A percentile compares a stretch with the other conserved stretches of the same genome.
Evolutionary conservation across 1,284 basidiomycete species (phyloP).

Genomic region (Coniferiporia sulphurascens): DNA sequence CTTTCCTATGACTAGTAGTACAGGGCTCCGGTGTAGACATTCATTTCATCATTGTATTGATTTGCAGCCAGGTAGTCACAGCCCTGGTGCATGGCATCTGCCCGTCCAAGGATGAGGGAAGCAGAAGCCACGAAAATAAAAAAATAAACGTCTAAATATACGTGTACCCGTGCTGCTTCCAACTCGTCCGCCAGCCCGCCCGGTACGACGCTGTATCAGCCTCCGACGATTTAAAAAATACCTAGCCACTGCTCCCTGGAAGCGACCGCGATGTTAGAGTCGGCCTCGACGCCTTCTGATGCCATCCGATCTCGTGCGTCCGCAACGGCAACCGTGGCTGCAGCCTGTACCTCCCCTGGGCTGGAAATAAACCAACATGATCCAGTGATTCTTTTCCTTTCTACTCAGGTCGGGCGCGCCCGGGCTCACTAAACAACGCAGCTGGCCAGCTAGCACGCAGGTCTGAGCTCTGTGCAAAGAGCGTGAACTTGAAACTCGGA

Average conservation of each 20-base stretch:
- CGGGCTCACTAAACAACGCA: no score
- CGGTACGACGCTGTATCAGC: not conserved
- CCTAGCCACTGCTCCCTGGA: constrained; percentile 8
- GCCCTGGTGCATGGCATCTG: no score
- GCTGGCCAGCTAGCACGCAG: no score
- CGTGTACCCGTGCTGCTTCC: no score
- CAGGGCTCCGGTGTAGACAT: no score
- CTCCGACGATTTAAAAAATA: not conserved
- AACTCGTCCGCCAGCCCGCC: no score
- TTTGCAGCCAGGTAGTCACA: no score
- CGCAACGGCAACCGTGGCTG: not conserved
- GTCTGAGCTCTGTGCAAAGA: not conserved
- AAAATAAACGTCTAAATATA: no score
- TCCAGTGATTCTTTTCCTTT: not conserved
- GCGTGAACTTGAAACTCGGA: not conserved
- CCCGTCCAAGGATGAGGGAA: no score
- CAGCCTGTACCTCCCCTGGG: not conserved
- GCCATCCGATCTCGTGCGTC: not conserved
- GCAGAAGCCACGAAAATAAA: no score
- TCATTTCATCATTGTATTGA: no score
- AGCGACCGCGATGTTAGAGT: not conserved
- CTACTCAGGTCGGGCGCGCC: not conserved
- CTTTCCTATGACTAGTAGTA: not conserved
- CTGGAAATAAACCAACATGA: not conserved
- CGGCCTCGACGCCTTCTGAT: not conserved